Base-by-base conservation (phyloP, 2,329 filamentous ascomycete genomes). In the Didymella keratinophila region DNA sequence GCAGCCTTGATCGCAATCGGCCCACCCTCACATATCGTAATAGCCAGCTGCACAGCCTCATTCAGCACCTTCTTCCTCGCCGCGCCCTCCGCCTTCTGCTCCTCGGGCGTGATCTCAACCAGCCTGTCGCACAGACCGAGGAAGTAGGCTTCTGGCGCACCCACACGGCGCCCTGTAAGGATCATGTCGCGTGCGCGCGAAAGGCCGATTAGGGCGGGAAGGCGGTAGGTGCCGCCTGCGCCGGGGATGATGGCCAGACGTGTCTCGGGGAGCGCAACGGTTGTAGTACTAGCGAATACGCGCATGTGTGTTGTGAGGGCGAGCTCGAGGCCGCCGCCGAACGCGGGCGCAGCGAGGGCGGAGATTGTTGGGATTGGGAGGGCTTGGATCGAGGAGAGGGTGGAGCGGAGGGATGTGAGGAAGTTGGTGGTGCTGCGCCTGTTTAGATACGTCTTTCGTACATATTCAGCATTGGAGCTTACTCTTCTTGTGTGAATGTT, bases 281-380 rank as follows among this genome's bases (percentile, higher is more conserved):
- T 81, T 16, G 92, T 90, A 32, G 88, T 90, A 37, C 91, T 92
- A 30, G 88, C 86, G 66, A 98, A 89, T 51, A 99, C 89, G 65
- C 95, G 92, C 78, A 99, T 87, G 77, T 95, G 88, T 1, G 94
- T 96, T 66, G 90, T 88, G 7, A 99, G 87, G 1, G 93, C 94
- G 52, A 99, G 86, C 79, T 99, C 95, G 64, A 99, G 88, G 45
- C 95, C 95, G 70, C 95, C 95, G 63, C 95, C 95, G 28, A 98
- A 89, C 6, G 95, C 95, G 57, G 91, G 81, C 48, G 91, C 95
- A 53, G 90, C 89, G 62, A 99, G 87, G 56, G 93, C 93, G 3
- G 91, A 89, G 73, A 99, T 94, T 50, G 94, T 96, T 27, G 95
- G 95, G 66, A 98, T 88, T 14, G 90, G 91, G 41, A 99, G 88